phyloP scores from a whole-genome alignment of 2,329 filamentous ascomycete species.

The Ceratocystis alfenasii region DNA sequence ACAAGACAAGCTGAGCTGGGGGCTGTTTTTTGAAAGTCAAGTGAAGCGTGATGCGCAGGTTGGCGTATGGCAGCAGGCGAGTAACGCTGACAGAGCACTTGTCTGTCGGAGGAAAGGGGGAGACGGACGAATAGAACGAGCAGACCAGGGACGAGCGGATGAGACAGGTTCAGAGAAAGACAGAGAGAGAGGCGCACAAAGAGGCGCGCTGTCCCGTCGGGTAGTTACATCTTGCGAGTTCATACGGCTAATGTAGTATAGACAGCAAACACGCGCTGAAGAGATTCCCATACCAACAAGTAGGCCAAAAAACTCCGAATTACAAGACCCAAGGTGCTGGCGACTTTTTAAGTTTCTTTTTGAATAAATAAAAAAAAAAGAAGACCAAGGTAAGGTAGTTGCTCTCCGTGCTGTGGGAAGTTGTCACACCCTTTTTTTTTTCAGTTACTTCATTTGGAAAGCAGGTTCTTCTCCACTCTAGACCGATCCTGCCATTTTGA shows the following conservation, averaged over 20 bases:
- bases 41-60: background rate
- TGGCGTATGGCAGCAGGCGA: background rate
- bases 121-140: background rate
- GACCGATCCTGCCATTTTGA: slow-evolving; percentile 9
- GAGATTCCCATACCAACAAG: background rate
- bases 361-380: background rate
- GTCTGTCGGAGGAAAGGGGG: background rate
- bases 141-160: background rate
- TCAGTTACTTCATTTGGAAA: slow-evolving; percentile 1
- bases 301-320: too few species aligned
- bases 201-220: background rate
- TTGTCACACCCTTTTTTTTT: background rate
- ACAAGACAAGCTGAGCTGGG: background rate
- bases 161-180: background rate
- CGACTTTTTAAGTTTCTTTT: background rate
- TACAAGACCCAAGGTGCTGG: too few species aligned
- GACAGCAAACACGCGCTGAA: background rate
- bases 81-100: background rate
- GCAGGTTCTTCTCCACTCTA: background rate
- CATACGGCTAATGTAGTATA: background rate
- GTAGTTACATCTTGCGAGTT: background rate
- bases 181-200: background rate
- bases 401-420: background rate
- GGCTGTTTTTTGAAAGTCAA: background rate
- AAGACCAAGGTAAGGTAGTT: background rate